Conservation (phyloP, 2,329 filamentous ascomycete species). For the Arthrobotrys sphaeroides region DNA sequence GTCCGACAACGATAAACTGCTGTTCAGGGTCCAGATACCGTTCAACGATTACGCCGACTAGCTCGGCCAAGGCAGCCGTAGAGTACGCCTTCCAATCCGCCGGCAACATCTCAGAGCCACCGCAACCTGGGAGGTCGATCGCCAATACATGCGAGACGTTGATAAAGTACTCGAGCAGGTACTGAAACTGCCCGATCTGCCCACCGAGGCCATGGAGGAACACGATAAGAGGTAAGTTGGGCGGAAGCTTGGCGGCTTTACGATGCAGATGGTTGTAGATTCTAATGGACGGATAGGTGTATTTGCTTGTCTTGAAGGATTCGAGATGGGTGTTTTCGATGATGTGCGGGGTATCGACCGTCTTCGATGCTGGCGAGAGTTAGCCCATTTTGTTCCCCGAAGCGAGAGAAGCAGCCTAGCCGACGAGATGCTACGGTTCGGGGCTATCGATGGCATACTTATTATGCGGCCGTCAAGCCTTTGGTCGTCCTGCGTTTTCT, state of each 20-base stretch:
- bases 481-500: slow-evolving; percentile 24
- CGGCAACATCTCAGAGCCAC: slow-evolving; percentile 78
- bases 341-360: slow-evolving; percentile 49
- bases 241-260: slow-evolving; percentile 81
- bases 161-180: slow-evolving; percentile 80
- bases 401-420: not conserved
- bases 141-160: slow-evolving; percentile 85
- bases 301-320: slow-evolving; percentile 75
- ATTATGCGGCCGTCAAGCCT: slow-evolving; percentile 47
- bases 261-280: slow-evolving; percentile 85
- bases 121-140: slow-evolving; percentile 90
- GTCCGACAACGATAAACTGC: slow-evolving; percentile 80
- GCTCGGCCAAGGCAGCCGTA: slow-evolving; percentile 75
- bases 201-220: slow-evolving; percentile 95
- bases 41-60: slow-evolving; percentile 79
- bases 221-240: slow-evolving; percentile 82
- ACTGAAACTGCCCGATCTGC: slow-evolving; percentile 85
- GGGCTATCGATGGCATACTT: slow-evolving; percentile 12
- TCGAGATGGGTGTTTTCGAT: slow-evolving; percentile 46
- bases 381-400: not conserved
- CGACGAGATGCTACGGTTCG: not conserved
- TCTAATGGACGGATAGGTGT: slow-evolving; percentile 78
- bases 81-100: slow-evolving; percentile 80
- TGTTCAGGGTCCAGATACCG: slow-evolving; percentile 73
- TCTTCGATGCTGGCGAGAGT: slow-evolving; percentile 36